These are phyloP conservation scores for Leccinum subgranulosum DNA, from an alignment of 768 basidiomycete genomes.

Conservation along the genomic window DNA sequence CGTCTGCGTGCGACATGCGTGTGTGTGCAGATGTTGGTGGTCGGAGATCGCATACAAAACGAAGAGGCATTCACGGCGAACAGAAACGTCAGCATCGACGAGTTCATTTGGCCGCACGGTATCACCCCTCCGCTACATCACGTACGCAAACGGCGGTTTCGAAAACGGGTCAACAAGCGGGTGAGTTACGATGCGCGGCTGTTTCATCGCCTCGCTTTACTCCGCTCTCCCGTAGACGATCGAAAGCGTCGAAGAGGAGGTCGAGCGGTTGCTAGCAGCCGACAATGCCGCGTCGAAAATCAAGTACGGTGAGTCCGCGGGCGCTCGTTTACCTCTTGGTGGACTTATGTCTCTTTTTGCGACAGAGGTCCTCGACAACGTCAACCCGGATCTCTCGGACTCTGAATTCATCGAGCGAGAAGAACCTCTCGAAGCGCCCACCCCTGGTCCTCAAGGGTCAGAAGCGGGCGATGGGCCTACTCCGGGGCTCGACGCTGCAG, in stretches of 20 bases:
- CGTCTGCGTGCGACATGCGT: constrained; percentile 10
- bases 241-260: constrained; percentile 91
- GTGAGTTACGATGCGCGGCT: constrained; percentile 38
- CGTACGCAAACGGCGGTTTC: constrained; percentile 87
- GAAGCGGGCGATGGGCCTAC: constrained; percentile 65
- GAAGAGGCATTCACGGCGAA: constrained; percentile 63
- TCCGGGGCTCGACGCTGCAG: constrained; percentile 49
- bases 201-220: neutral
- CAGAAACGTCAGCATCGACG: constrained; percentile 83
- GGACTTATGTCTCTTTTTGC: neutral
- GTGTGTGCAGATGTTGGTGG: constrained; percentile 80
- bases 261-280: constrained; percentile 80
- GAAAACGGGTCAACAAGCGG: constrained; percentile 82
- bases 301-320: constrained; percentile 58
- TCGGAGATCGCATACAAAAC: constrained; percentile 69
- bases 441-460: constrained; percentile 65
- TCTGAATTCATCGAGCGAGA: constrained; percentile 81
- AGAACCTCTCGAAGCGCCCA: constrained; percentile 56
- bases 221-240: constrained; percentile 58
- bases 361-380: constrained; percentile 81
- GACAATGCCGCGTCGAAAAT: constrained; percentile 74
- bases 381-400: constrained; percentile 87
- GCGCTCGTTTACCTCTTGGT: neutral
- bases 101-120: constrained; percentile 97
- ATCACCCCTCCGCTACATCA: constrained; percentile 91